Base-by-base conservation (phyloP, 106 monocot species). In the Apostasia ramifera region DNA sequence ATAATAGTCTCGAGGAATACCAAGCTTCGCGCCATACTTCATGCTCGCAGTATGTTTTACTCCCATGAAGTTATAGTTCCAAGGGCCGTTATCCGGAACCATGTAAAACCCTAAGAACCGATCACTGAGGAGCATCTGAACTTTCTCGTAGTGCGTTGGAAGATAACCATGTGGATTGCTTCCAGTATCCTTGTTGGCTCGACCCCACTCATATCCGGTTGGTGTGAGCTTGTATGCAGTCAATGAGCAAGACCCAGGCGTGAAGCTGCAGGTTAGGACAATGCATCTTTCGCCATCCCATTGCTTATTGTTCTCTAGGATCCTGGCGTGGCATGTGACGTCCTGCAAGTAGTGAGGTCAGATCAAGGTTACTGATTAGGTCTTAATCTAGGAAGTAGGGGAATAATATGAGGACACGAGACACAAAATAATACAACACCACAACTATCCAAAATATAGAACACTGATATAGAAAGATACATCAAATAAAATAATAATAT, bases 261-360 rank as follows among this genome's bases (percentile, higher is more conserved):
- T 99, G 61, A 99, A 99, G 68, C 98, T 99, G 71, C 98, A 99
- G 1, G 98, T 93, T 51, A 99, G 57, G 7, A 99, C 66, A 57
- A 99, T 99, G 78, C 98, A 99, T 62, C 93, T 99, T 69, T 99
- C 98, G 4, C 98, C 93, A 54, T 99, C 98, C 98, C 98, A 99
- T 66, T 99, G 92, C 69, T 93, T 99, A 71, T 81, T 99, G 81
- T 82, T 99, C 83, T 99, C 98, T 4, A 99, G 83, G 66, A 99
- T 73, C 64, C 84, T 80, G 12, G 98, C 93, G 79, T 99, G 98
- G 44, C 42, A 13, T 26, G 98, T 99, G 15, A 99, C 72, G 82
- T 99, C 98, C 97, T 97, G 81, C 65, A 77, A 63, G 45, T 56
- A 63, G 53, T 13, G 41, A 46, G 50, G 3, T 40, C 8, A 12